A percentile compares a stretch with the other conserved stretches of the same genome.
Evolutionary conservation across 2,329 filamentous ascomycete genomes (phyloP).

Genomic region (Neonectria neomacrospora): DNA sequence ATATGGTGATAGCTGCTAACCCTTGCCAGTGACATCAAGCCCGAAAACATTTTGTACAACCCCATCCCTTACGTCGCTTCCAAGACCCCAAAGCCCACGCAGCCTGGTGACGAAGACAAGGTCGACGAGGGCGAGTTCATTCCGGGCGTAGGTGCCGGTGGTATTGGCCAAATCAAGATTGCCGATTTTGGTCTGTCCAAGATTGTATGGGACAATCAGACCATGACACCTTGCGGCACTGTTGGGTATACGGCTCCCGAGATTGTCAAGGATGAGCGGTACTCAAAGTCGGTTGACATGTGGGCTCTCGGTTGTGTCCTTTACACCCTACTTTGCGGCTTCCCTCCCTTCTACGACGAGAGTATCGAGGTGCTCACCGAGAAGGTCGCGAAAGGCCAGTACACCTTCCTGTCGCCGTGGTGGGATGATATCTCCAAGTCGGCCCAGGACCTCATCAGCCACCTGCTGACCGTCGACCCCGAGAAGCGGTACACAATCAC

Average conservation of each 20-base stretch:
- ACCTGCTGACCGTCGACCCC: constrained; percentile 92
- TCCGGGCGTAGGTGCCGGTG: constrained; percentile 82
- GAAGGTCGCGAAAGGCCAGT: constrained; percentile 96
- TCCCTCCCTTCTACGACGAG: constrained; percentile 98
- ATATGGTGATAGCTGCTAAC: constrained; percentile 35
- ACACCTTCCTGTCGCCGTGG: constrained; percentile 97
- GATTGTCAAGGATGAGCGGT: constrained; percentile 98
- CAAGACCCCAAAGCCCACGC: constrained; percentile 81
- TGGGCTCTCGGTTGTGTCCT: constrained; percentile 97
- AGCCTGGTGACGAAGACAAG: constrained; percentile 95
- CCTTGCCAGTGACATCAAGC: constrained; percentile 87
- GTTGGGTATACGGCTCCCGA: constrained; percentile 98
- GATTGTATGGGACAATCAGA: constrained; percentile 97
- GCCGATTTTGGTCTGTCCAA: constrained; percentile 98
- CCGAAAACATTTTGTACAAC: constrained; percentile 95
- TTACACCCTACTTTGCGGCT: constrained; percentile 96
- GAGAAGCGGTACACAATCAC: constrained; percentile 94
- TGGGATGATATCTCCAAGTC: constrained; percentile 98
- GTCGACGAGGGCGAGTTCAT: constrained; percentile 95
- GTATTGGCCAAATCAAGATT: constrained; percentile 96
- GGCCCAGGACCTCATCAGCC: constrained; percentile 92
- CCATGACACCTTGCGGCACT: constrained; percentile 99
- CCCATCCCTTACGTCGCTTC: constrained; percentile 85
- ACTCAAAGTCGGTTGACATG: constrained; percentile 99
- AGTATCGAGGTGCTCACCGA: constrained; percentile 97